A percentile compares a stretch with the other conserved stretches of the same genome.
phyloP scores from a whole-genome alignment of 2,329 filamentous ascomycete genomes.

The Chlorencoelia australis region DNA sequence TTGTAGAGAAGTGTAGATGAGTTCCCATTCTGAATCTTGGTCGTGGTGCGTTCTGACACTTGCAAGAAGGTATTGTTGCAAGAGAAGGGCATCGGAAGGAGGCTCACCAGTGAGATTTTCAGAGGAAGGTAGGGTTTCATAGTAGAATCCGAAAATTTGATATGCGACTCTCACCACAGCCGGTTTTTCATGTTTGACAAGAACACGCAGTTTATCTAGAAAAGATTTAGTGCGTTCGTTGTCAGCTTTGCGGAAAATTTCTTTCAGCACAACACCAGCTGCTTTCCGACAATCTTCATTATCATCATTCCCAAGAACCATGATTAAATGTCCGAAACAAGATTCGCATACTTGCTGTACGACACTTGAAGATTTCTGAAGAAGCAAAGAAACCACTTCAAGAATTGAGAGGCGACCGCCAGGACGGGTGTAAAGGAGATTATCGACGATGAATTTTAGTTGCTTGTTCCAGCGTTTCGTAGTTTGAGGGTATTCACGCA shows the following conservation, averaged over 20 bases:
- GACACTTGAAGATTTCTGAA: conserved; percentile 74
- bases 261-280: conserved; percentile 68
- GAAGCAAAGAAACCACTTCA: conserved; percentile 78
- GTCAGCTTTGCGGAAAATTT: conserved; percentile 70
- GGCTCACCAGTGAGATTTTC: too few relatives aligned
- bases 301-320: conserved; percentile 82
- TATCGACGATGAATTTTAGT: conserved; percentile 77
- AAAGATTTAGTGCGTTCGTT: conserved; percentile 62
- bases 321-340: conserved; percentile 78
- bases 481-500: conserved; percentile 89
- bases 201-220: conserved; percentile 58
- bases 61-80: conserved; percentile 43
- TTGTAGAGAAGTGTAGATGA: conserved; percentile 64
- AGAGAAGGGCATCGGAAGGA: conserved; percentile 44
- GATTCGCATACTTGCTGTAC: conserved; percentile 72
- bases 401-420: conserved; percentile 87
- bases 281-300: conserved; percentile 76
- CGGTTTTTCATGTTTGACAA: conserved; percentile 67
- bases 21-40: conserved; percentile 53
- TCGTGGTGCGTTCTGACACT: conserved; percentile 44
- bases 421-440: conserved; percentile 81
- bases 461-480: conserved; percentile 85
- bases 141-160: conserved; percentile 74
- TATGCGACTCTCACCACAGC: conserved; percentile 64
- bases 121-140: conserved; percentile 52